Conservation (phyloP, 2,329 filamentous ascomycete genomes). For the Colletotrichum costaricense region DNA sequence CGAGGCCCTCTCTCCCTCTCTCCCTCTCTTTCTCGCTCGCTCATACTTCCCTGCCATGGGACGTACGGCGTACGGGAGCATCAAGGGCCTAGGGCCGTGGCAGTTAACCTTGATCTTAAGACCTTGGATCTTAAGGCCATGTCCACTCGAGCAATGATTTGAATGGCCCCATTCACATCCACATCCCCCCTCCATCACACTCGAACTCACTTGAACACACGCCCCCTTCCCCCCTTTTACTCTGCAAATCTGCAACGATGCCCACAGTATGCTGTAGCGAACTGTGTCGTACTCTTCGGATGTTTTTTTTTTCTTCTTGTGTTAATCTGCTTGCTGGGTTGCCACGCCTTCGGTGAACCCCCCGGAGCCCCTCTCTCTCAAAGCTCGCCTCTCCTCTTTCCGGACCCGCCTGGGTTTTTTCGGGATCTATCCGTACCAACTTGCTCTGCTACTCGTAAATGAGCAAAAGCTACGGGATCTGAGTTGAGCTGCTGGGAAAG, state of each 20-base stretch:
- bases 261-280: constrained; percentile 23
- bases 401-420: neutral
- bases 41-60: constrained; percentile 17
- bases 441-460: neutral
- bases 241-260: constrained; percentile 1
- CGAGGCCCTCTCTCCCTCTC: neutral
- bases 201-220: neutral
- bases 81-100: constrained; percentile 1
- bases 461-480: neutral
- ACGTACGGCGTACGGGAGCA: neutral
- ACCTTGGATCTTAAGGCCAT: neutral
- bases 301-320: neutral
- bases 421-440: neutral
- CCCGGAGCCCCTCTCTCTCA: neutral
- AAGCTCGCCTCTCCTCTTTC: neutral
- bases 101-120: constrained; percentile 7
- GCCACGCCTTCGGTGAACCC: neutral
- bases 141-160: neutral
- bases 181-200: neutral
- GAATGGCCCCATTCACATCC: neutral
- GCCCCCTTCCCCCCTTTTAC: neutral
- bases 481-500: neutral
- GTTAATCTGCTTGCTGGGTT: neutral
- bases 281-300: constrained; percentile 19
- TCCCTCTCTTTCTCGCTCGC: neutral